These are phyloP conservation scores for Nigrospora osmanthi DNA, from an alignment of 2,329 filamentous ascomycete genomes.

Conservation along the genomic window DNA sequence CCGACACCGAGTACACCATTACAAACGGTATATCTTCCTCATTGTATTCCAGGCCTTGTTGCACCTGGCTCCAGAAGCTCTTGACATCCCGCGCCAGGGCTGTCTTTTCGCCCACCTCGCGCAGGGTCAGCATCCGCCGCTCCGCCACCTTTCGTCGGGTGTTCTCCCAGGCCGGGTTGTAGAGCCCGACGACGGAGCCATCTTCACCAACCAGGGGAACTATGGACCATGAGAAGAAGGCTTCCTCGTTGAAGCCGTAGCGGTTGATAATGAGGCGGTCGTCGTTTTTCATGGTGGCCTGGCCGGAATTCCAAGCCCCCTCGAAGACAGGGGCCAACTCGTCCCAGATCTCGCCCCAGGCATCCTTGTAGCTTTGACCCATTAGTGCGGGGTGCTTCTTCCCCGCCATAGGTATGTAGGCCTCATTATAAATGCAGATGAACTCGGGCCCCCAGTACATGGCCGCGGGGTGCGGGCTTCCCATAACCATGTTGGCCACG, in stretches of 20 bases:
- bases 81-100: conserved; percentile 64
- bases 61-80: conserved; percentile 65
- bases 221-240: conserved; percentile 77
- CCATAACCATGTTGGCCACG: conserved; percentile 80
- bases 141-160: conserved; percentile 72
- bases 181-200: conserved; percentile 66
- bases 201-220: conserved; percentile 70
- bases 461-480: conserved; percentile 63
- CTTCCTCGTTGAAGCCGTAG: conserved; percentile 65
- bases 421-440: conserved; percentile 65
- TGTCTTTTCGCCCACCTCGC: conserved; percentile 70
- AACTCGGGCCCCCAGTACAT: conserved; percentile 74
- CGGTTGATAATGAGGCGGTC: conserved; percentile 67
- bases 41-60: conserved; percentile 63
- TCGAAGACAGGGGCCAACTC: conserved; percentile 62
- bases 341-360: conserved; percentile 70
- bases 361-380: conserved; percentile 61
- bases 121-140: conserved; percentile 69
- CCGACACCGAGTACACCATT: conserved; percentile 66
- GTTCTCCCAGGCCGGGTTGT: conserved; percentile 77
- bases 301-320: conserved; percentile 59
- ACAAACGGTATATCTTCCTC: conserved; percentile 70
- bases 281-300: conserved; percentile 80
- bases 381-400: conserved; percentile 71
- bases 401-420: conserved; percentile 63